These are phyloP conservation scores for Geotrichum aggregatum DNA, from an alignment of 1,139 yeast species.

Conservation along the genomic window DNA sequence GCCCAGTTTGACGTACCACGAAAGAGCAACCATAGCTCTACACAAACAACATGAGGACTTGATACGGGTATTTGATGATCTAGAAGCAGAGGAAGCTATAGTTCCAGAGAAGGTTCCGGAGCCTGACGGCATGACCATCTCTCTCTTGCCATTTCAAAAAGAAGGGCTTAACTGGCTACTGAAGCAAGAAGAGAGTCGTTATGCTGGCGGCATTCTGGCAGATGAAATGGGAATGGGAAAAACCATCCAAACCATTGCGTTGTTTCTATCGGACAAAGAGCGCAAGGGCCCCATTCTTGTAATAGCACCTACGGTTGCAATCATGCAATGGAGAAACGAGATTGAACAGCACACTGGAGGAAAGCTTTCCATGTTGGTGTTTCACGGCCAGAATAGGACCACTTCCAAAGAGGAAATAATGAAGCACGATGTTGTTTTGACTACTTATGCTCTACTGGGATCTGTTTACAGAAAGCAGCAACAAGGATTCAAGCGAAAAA, in stretches of 20 bases:
- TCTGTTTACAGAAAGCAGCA: conserved; percentile 78
- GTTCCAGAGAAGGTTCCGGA: conserved; percentile 62
- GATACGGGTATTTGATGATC: conserved; percentile 62
- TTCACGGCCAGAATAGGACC: conserved; percentile 80
- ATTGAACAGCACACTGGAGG: conserved; percentile 79
- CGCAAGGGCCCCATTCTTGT: conserved; percentile 67
- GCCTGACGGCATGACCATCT: conserved; percentile 72
- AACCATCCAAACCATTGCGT: conserved; percentile 88
- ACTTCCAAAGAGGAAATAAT: conserved; percentile 51
- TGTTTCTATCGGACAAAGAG: conserved; percentile 70
- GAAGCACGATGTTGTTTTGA: conserved; percentile 74
- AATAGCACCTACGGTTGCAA: conserved; percentile 95
- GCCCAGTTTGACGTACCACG: conserved; percentile 16
- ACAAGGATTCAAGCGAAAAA: conserved; percentile 74
- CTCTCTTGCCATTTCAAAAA: conserved; percentile 78
- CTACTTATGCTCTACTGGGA: conserved; percentile 89
- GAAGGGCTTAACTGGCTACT: conserved; percentile 91
- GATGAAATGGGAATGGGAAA: conserved; percentile 99
- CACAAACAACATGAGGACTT: conserved; percentile 76
- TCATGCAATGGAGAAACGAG: conserved; percentile 96
- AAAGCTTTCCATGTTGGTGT: conserved; percentile 60
- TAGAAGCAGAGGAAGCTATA: conserved; percentile 44
- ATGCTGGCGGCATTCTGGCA: conserved; percentile 89
- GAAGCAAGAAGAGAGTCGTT: conserved; percentile 73
- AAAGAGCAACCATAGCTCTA: conserved; percentile 50